A percentile compares a stretch with the other conserved stretches of the same genome.
These are phyloP conservation scores for Clonostachys sp. DNA, from an alignment of 2,329 filamentous ascomycete genomes.

Conservation along the genomic window DNA sequence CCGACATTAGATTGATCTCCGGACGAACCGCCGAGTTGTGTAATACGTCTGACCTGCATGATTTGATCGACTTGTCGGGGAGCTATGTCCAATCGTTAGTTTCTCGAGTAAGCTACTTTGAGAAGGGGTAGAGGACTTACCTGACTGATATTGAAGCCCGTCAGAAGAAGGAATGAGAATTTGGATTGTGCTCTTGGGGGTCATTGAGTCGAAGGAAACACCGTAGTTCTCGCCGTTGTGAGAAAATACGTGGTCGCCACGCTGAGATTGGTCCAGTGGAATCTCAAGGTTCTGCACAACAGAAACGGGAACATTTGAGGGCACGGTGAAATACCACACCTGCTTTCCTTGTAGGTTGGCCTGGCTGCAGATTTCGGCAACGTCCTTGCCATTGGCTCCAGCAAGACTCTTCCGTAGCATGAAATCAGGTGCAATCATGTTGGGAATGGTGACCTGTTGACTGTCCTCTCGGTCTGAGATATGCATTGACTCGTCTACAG, in stretches of 20 bases:
- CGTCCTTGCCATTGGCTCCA: slow-evolving; percentile 33
- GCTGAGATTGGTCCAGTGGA: slow-evolving; percentile 46
- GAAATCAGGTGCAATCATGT: slow-evolving; percentile 47
- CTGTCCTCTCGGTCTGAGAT: slow-evolving; percentile 21
- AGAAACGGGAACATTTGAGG: slow-evolving; percentile 63
- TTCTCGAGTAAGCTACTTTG: not conserved
- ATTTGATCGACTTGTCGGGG: slow-evolving; percentile 48
- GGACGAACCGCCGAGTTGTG: slow-evolving; percentile 44
- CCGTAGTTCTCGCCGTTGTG: slow-evolving; percentile 62
- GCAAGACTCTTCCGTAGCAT: slow-evolving; percentile 42
- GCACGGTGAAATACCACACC: slow-evolving; percentile 76
- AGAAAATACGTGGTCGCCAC: slow-evolving; percentile 50
- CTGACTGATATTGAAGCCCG: slow-evolving; percentile 46
- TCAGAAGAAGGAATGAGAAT: slow-evolving; percentile 56
- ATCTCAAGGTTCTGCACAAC: slow-evolving; percentile 62
- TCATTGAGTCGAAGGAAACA: slow-evolving; percentile 46
- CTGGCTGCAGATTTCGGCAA: slow-evolving; percentile 51
- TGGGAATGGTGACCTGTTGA: slow-evolving; percentile 31
- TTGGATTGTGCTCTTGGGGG: slow-evolving; percentile 46
- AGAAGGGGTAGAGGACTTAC: slow-evolving; percentile 31
- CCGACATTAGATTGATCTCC: slow-evolving; percentile 20
- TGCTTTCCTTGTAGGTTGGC: slow-evolving; percentile 64
- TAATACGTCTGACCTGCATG: slow-evolving; percentile 61
- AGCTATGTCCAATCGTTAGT: slow-evolving; percentile 7
- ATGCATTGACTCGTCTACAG: slow-evolving; percentile 31